Evolutionary conservation across 2,329 filamentous ascomycete genomes (phyloP).

Genomic region (Alternaria arbusti): DNA sequence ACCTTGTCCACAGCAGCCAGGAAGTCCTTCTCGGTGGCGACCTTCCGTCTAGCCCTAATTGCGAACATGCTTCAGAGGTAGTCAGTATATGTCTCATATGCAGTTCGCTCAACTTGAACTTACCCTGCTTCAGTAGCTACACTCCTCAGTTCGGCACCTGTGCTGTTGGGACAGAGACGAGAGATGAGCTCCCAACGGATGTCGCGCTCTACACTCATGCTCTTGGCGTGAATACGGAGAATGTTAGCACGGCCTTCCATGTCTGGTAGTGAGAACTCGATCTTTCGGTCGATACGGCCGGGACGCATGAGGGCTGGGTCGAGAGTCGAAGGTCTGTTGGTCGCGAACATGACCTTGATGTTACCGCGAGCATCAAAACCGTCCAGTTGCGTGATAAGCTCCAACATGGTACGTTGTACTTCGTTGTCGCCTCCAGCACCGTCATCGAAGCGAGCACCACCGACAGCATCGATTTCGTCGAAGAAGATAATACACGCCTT

Average conservation of each 20-base stretch:
- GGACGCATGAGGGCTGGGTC: conserved; percentile 98
- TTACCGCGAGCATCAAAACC: conserved; percentile 96
- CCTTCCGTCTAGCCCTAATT: conserved; percentile 92
- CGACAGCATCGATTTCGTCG: conserved; percentile 96
- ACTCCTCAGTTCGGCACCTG: conserved; percentile 92
- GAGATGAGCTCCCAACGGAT: conserved; percentile 99
- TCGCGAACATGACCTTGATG: conserved; percentile 99
- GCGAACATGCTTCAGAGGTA: conserved; percentile 97
- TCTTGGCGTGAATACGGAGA: conserved; percentile 97
- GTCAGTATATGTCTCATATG: background rate
- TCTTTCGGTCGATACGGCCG: conserved; percentile 97
- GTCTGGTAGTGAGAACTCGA: conserved; percentile 96
- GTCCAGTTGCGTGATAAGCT: conserved; percentile 95
- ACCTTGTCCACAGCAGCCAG: conserved; percentile 98
- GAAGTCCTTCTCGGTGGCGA: conserved; percentile 99
- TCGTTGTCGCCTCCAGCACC: conserved; percentile 97
- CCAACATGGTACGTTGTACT: conserved; percentile 96
- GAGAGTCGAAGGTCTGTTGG: conserved; percentile 92
- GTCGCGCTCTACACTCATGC: conserved; percentile 98
- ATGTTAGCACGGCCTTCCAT: conserved; percentile 98
- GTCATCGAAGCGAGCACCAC: conserved; percentile 94
- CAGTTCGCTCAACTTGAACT: background rate
- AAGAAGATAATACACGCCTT: conserved; percentile 99
- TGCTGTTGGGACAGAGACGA: conserved; percentile 94
- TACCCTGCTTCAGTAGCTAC: conserved; percentile 88